Conservation (phyloP, 306 rosid genomes). For the Alnus rubra region DNA sequence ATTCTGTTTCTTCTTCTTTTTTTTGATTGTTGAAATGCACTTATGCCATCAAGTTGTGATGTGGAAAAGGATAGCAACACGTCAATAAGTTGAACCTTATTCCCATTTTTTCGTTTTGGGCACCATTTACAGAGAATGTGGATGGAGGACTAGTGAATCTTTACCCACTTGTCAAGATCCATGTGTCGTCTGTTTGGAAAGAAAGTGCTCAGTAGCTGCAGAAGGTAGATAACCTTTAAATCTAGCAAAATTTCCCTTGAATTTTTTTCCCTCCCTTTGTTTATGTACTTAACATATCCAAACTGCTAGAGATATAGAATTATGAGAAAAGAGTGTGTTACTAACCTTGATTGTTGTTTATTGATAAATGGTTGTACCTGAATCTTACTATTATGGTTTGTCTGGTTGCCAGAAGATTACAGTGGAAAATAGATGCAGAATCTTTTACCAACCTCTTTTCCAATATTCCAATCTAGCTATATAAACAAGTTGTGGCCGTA, state of each 20-base stretch:
- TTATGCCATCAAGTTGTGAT: not conserved
- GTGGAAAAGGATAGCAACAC: constrained; percentile 17
- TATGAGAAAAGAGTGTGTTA: not conserved
- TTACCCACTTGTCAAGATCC: constrained; percentile 73
- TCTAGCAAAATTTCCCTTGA: constrained; percentile 3
- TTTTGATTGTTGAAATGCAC: not conserved
- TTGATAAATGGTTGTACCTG: not conserved
- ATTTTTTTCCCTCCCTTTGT: not conserved
- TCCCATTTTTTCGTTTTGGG: constrained; percentile 15
- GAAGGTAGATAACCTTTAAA: constrained; percentile 60
- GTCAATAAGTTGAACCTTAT: not conserved
- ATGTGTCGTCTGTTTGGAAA: constrained; percentile 93
- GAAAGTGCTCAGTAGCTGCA: constrained; percentile 83
- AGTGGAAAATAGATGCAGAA: constrained; percentile 8
- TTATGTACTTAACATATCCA: not conserved
- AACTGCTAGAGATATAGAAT: constrained; percentile 13
- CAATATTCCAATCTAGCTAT: not conserved
- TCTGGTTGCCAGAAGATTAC: constrained; percentile 7
- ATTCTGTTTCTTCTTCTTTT: not conserved
- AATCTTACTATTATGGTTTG: not conserved
- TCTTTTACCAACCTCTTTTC: constrained; percentile 12
- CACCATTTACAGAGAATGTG: constrained; percentile 69
- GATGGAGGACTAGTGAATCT: constrained; percentile 74
- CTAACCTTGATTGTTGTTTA: not conserved
- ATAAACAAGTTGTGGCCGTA: not conserved